Base-by-base conservation (phyloP, 2,329 filamentous ascomycete genomes). In the Neonectria ditissima region DNA sequence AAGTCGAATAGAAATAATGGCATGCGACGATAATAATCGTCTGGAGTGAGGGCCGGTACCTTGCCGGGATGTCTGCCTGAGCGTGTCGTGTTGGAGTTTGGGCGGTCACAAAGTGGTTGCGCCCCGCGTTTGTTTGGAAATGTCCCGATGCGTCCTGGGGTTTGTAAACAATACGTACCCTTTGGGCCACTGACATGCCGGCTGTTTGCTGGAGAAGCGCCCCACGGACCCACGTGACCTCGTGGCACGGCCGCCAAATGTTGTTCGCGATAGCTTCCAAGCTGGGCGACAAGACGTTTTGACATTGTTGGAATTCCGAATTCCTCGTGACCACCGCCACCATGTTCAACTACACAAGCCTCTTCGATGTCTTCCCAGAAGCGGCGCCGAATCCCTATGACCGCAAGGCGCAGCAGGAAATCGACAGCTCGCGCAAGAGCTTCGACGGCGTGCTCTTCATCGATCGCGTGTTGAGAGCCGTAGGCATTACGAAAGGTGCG, bases 391-490 rank as follows among this genome's bases (percentile, higher is more conserved):
- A 87, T 62, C 84, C 86, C 2, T 92, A 92, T 77, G 86, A 89
- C 73, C 83, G 87, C 61, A 84, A 85, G 64, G 77, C 85, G 32
- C 80, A 88, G 59, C 84, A 89, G 51, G 85, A 88, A 51, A 92
- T 94, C 58, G 84, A 91, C 63, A 80, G 83, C 30, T 87, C 87
- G 74, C 89, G 92, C 69, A 91, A 89, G 73, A 85, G 80, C 52
- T 83, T 94, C 20, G 88, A 90, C 65, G 90, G 91, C 69, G 82
- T 86, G 61, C 86, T 95, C 62, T 97, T 96, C 78, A 90, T 95
- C 74, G 93, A 97, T 77, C 88, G 91, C 57, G 87, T 97, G 43
- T 81, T 96, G 65, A 87, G 86, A 59, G 84, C 90, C 0, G 81
- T 95, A 28, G 88, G 91, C 28, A 86, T 96, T 62, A 84, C 85